A percentile compares a stretch with the other conserved stretches of the same genome.
Conservation (phyloP, 495 filamentous ascomycete genomes). For the Penicillium manginii region DNA sequence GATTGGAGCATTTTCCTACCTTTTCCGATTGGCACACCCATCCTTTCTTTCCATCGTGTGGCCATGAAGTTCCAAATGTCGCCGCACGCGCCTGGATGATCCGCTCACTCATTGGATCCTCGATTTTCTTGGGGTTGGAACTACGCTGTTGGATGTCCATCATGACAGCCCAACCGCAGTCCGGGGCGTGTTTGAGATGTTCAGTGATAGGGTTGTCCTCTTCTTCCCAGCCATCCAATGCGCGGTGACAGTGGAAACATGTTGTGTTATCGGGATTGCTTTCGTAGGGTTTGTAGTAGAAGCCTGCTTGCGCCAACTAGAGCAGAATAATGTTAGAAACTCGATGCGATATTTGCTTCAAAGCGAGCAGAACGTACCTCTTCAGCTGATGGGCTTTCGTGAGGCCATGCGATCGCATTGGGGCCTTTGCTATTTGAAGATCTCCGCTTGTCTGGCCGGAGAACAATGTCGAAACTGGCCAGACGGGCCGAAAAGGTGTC, state of each 20-base stretch:
- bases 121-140: conserved; percentile 63
- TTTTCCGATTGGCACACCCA: conserved; percentile 87
- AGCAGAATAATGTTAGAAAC: conserved; percentile 14
- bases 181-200: conserved; percentile 77
- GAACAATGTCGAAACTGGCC: conserved; percentile 68
- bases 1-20: conserved; percentile 48
- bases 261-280: conserved; percentile 81
- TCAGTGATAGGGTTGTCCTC: conserved; percentile 79
- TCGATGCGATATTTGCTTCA: neutral
- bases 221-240: conserved; percentile 87
- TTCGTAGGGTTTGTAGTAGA: conserved; percentile 79
- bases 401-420: conserved; percentile 75
- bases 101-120: conserved; percentile 70
- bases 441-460: conserved; percentile 65
- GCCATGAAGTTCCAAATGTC: conserved; percentile 81
- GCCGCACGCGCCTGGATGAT: conserved; percentile 76
- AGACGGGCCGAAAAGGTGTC: conserved; percentile 73
- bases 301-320: conserved; percentile 86
- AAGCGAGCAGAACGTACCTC: conserved; percentile 51
- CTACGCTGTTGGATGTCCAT: conserved; percentile 67
- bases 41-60: conserved; percentile 83
- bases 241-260: conserved; percentile 81
- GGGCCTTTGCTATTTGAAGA: conserved; percentile 65
- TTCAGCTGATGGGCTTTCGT: conserved; percentile 64
- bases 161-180: conserved; percentile 88